Conservation (phyloP, 2,329 filamentous ascomycete genomes). For the Cladosporium sp. region DNA sequence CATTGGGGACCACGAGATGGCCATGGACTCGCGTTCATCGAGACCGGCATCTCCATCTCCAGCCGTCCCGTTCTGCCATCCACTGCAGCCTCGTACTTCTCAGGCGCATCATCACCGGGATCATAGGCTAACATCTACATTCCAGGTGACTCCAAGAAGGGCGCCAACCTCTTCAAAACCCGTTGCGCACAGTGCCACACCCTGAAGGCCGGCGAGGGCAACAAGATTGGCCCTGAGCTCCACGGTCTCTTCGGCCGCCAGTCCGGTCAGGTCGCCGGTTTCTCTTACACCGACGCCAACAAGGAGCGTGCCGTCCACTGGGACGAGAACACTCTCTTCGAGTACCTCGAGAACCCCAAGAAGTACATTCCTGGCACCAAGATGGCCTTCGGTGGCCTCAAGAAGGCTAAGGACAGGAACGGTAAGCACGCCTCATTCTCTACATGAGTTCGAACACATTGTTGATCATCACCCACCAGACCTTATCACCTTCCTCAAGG, state of each 20-base stretch:
- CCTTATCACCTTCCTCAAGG: conserved; percentile 82
- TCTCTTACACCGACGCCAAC: conserved; percentile 99
- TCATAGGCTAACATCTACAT: not conserved
- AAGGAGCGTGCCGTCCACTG: conserved; percentile 92
- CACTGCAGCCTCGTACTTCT: not conserved
- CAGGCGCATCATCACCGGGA: conserved; percentile 1
- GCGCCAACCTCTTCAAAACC: conserved; percentile 98
- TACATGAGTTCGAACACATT: not conserved
- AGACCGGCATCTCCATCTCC: not conserved
- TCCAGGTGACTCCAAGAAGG: conserved; percentile 91
- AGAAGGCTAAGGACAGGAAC: conserved; percentile 82
- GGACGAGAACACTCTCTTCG: conserved; percentile 84
- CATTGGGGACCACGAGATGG: not conserved
- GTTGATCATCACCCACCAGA: conserved; percentile 72
- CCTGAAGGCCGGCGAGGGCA: conserved; percentile 81
- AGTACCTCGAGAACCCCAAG: conserved; percentile 99
- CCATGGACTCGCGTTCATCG: conserved; percentile 6
- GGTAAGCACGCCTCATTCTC: not conserved
- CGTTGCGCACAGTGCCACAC: conserved; percentile 99
- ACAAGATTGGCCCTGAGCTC: conserved; percentile 98
- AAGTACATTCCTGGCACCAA: conserved; percentile 99
- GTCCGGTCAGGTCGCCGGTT: conserved; percentile 86
- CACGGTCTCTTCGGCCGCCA: conserved; percentile 97
- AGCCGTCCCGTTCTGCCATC: not conserved
- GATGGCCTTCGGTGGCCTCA: conserved; percentile 99